Evolutionary conservation across 1,139 yeast species (phyloP).

Genomic region (Yamadazyma blattariae): DNA sequence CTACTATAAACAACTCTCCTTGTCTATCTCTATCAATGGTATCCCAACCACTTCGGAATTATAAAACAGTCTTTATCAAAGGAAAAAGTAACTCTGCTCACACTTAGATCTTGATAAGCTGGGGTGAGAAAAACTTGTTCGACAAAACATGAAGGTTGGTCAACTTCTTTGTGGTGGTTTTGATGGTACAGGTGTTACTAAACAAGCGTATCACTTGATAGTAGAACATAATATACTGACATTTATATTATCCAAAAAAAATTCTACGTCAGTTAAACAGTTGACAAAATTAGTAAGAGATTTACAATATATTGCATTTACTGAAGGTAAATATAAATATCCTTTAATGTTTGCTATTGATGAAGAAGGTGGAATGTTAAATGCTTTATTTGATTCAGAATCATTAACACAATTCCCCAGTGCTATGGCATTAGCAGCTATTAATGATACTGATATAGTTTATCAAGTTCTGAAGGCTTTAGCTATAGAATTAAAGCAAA

Average conservation of each 20-base stretch:
- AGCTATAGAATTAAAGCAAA: constrained; percentile 49
- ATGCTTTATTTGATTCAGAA: constrained; percentile 53
- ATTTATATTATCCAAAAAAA: constrained; percentile 55
- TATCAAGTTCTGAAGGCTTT: constrained; percentile 55
- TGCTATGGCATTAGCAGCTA: constrained; percentile 64
- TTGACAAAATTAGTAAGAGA: constrained; percentile 51
- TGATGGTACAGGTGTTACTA: constrained; percentile 54
- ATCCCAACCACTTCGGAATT: no score
- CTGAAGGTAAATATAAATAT: constrained; percentile 47
- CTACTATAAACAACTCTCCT: no score
- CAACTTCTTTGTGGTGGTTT: constrained; percentile 65
- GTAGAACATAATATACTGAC: constrained; percentile 54
- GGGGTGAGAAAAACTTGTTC: neutral
- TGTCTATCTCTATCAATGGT: no score
- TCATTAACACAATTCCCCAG: constrained; percentile 60
- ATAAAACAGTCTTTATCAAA: no score
- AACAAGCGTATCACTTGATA: constrained; percentile 55
- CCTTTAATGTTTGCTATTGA: constrained; percentile 74
- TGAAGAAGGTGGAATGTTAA: constrained; percentile 79
- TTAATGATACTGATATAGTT: constrained; percentile 49
- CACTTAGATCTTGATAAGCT: no score
- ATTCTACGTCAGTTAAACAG: constrained; percentile 51
- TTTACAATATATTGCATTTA: constrained; percentile 54
- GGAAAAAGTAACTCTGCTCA: no score
- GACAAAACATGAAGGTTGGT: constrained; percentile 29